Evolutionary conservation across 169 alveolate species (phyloP), one percentile per base, ranked within the genome.

Genomic region (Plasmodium coatneyi): DNA sequence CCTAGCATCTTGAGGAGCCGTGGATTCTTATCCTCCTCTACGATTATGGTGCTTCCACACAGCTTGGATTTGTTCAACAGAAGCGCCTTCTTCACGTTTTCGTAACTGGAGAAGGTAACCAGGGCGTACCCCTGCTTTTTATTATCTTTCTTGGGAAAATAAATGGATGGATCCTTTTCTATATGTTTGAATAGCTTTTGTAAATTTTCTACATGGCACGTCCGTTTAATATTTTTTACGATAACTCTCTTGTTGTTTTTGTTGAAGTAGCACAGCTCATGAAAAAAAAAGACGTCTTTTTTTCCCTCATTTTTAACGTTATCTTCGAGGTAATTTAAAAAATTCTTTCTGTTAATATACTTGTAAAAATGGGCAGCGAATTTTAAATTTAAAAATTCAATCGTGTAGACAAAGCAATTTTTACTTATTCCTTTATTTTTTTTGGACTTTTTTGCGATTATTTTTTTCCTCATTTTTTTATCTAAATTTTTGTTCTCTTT

Each of bases 41-140:
- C 74, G 6, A 36, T 91, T 10, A 91, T 78, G 46, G 19, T 32
- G 25, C 78, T 80, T 2, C 95, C 95, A 30, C 95, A 91, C 30
- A 91, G 3, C 49, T 41, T 91, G 12, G 95, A 36, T 3, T 60
- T 71, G 36, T 66, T 91, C 41, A 91, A 5, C 1, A 66, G 92
- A 10, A 91, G 66, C 2, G 95, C 95, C 54, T 91, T 82, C 60
- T 70, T 10, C n/a, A 36, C 76, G 16, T 81, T 80, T 22, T 60
- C n/a, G 34, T 5, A 32, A 39, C n/a, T 70, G 25, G 92, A 71
- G 82, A 91, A 91, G 49, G 52, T 39, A 39, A 91, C 95, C 39
- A 81, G 25, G 19, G 95, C 95, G 82, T 46, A 91, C 3, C 91
- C 84, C 66, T 34, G 80, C 56, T 91, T 91, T 81, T 91, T 91